phyloP scores from a whole-genome alignment of 2,329 filamentous ascomycete species.

The Fusarium dimerum region DNA sequence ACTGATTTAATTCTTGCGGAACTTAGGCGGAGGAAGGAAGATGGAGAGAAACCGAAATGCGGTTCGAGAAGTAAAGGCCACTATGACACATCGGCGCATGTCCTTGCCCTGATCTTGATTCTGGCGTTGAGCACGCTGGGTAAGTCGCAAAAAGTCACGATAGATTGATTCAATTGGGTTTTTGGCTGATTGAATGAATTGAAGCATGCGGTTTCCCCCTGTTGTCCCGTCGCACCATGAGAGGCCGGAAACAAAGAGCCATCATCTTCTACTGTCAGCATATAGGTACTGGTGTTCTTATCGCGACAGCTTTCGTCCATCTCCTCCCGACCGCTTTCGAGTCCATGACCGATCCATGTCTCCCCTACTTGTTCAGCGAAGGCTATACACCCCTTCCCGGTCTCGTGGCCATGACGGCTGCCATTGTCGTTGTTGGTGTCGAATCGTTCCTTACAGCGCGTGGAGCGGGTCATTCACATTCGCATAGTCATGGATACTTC shows the following conservation, averaged over 20 bases:
- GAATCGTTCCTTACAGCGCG: constrained; percentile 86
- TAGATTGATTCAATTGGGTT: background rate
- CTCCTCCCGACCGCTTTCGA: constrained; percentile 68
- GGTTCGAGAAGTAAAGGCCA: constrained; percentile 52
- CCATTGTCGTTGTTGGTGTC: constrained; percentile 79
- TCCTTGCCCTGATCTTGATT: constrained; percentile 68
- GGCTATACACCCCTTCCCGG: constrained; percentile 81
- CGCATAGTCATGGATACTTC: constrained; percentile 53
- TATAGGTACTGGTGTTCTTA: constrained; percentile 81
- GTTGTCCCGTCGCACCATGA: constrained; percentile 59
- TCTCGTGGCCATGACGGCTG: constrained; percentile 77
- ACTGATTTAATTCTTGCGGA: constrained; percentile 55
- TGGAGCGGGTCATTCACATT: constrained; percentile 62
- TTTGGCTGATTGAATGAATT: background rate
- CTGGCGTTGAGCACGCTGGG: constrained; percentile 60
- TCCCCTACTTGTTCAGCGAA: constrained; percentile 77
- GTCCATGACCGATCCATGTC: constrained; percentile 67
- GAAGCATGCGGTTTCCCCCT: constrained; percentile 67
- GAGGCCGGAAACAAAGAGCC: constrained; percentile 57
- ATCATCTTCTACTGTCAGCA: constrained; percentile 70
- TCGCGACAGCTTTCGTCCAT: constrained; percentile 84
- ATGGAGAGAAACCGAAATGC: constrained; percentile 49
- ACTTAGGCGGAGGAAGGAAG: constrained; percentile 48
- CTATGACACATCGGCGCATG: constrained; percentile 68
- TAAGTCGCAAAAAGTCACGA: constrained; percentile 33